Evolutionary conservation across 1,284 basidiomycete genomes (phyloP), one percentile per base, ranked within the genome.

Genomic region (Flammula alnicola): DNA sequence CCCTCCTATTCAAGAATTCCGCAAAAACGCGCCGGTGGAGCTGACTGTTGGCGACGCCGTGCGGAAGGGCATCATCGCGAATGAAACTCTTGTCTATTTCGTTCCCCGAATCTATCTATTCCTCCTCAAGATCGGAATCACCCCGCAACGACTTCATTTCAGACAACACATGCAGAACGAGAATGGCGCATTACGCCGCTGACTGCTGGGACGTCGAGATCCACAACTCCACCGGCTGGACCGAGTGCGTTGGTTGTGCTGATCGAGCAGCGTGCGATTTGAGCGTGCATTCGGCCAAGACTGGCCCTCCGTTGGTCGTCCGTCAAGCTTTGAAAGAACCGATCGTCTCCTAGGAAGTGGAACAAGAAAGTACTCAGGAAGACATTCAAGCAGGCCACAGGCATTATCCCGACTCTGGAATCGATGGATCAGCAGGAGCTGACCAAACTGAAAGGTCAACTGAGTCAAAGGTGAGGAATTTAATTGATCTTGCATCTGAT

Each of bases 191-290:
- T 72, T 99, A 99, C 69, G 96, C 96, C 50, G 84, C 93, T 25
- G 96, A 99, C 75, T 99, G 96, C 74, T 99, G 96, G 96, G 96
- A 99, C 68, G 95, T 95, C 51, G 96, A 99, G 77, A 98, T 99
- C 58, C 81, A 95, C 62, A 95, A 93, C 47, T 91, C 91, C 39
- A 90, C 87, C 61, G 96, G 96, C 44, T 99, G 97, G 97, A 96
- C 94, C 54, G 97, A 99, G 74, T 99, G 96, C 70, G 95, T 98
- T 43, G 97, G 96, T n/a, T 99, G 97, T 72, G 96, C 97, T 38
- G 96, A 99, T 73, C 88, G 97, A 47, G 93, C 93, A 8, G 97
- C 97, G 23, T 99, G 98, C 72, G 97, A 99, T 66, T 66, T 91
- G 58, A 76, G 75, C 23, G 87, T 90, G 60, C 83, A 78, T 54